Base-by-base conservation (phyloP, 1,284 basidiomycete genomes). In the Singerocomus rubriflavus region DNA sequence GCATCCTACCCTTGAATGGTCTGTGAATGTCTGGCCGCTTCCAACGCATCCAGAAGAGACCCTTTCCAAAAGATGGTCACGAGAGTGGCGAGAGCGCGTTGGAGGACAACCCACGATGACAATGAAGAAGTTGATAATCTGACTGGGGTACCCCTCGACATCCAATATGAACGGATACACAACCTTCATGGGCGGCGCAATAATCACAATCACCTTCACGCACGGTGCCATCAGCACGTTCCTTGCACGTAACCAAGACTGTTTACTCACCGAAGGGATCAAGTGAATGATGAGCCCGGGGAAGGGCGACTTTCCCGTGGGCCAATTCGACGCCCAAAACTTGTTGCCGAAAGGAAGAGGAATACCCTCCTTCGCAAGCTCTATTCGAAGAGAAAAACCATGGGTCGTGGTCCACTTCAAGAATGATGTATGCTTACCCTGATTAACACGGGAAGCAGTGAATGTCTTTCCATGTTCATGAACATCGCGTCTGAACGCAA, bases 41-140 rank as follows among this genome's bases (percentile, higher is more conserved):
- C 69, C 73, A 82, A 39, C 81, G 64, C 33, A 83, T 66, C 70
- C 74, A 83, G 61, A 84, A 79, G 4, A 85, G 70, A 13, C 80
- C 82, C 73, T 81, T 35, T 5, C 8, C 7, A 14, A 32, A 11
- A 5, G 5, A 33, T 21, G 21, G 21, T 14, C 0, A 43, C 16
- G 1, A 16, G 5, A 21, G 21, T 2, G 21, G 21, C 21, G 12
- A 8, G 10, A 21, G 21, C 5, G 4, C 4, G 3, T 11, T 26
- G 21, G 5, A 10, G 6, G 17, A 25, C 9, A 6, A 53, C 67
- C 1, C 53, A 79, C 80, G 17, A 77, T 40, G 35, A 82, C 73
- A 48, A 84, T 73, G 54, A 80, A 78, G 4, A 82, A 61, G 60
- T 80, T 78, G 57, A 83, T 75, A 36, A 82, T 79, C 51, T 82